Base-by-base conservation (phyloP, 352 stramenopile genomes). In the Peronospora belbahrii region DNA sequence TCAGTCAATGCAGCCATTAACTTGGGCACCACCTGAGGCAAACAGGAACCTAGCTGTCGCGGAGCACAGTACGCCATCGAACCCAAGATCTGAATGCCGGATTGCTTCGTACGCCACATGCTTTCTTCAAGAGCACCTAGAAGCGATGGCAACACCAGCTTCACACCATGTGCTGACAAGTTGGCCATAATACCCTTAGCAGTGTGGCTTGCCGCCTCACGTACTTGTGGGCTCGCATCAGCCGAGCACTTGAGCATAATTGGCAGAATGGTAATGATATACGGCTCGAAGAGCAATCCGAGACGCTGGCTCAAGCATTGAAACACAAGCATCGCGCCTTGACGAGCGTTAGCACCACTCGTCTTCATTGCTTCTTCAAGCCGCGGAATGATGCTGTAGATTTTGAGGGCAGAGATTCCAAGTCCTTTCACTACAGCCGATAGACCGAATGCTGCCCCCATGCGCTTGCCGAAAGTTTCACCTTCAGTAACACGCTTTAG, bases 401-500 rank as follows among this genome's bases (percentile, higher is more conserved):
- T 94, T 66, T 99, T 99, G 8, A 99, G 70, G 28, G 89, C 82
- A 31, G 93, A 93, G 53, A 99, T 99, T 52, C 97, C 97, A 57
- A 98, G 90, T 4, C 97, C 97, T 76, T 99, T 99, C 1, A 99
- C 87, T n/a, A 97, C 85, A 25, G 96, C 96, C 18, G 95, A 97
- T 40, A 99, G 83, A 48, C 97, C 97, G 40, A 97, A 98, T 1
- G 97, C 96, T 28, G 94, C 95, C 33, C 97, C 97, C 59, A 85
- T 93, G 32, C 86, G 80, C 42, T 89, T 77, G n/a, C 80, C 81
- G 28, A 94, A 95, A 30, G 74, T 93, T 51, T 87, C 82, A 11
- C 81, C 66, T 34, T 57, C 68, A 23, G 80, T 92, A 10, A 88
- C 69, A 36, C 72, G 70, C 8, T 66, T 72, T 2, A 96, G 52